Conservation (phyloP, 2,329 filamentous ascomycete species). For the Fragosphaeria purpurea region DNA sequence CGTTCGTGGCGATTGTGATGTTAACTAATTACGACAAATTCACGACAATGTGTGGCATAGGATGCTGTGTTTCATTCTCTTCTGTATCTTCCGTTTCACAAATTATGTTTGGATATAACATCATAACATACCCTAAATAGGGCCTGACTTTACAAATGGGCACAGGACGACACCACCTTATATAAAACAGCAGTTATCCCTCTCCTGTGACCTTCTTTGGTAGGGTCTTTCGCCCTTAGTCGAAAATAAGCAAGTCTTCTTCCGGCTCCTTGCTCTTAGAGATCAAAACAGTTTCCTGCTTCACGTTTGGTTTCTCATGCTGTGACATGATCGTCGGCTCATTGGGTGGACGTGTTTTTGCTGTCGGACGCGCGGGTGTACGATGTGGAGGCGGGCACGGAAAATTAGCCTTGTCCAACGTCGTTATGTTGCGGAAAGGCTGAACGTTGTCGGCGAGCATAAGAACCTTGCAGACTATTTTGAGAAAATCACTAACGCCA, state of each 20-base stretch:
- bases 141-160: no score
- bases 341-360: no score
- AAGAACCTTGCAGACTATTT: not conserved
- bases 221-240: not conserved
- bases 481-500: conserved; percentile 7
- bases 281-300: no score
- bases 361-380: not conserved
- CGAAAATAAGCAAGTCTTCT: conserved; percentile 3
- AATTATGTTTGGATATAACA: not conserved
- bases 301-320: no score
- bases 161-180: no score
- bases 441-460: not conserved
- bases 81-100: not conserved
- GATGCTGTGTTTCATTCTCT: not conserved
- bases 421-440: no score
- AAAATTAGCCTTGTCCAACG: no score
- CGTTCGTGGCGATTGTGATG: no score
- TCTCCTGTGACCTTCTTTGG: not conserved
- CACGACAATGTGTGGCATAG: no score
- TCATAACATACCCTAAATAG: not conserved
- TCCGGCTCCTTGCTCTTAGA: not conserved
- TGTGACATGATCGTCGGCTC: no score
- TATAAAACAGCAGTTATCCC: not conserved
- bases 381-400: no score
- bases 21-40: no score